phyloP scores from a whole-genome alignment of 305 asterid genomes.

The Solanum hybrid region DNA sequence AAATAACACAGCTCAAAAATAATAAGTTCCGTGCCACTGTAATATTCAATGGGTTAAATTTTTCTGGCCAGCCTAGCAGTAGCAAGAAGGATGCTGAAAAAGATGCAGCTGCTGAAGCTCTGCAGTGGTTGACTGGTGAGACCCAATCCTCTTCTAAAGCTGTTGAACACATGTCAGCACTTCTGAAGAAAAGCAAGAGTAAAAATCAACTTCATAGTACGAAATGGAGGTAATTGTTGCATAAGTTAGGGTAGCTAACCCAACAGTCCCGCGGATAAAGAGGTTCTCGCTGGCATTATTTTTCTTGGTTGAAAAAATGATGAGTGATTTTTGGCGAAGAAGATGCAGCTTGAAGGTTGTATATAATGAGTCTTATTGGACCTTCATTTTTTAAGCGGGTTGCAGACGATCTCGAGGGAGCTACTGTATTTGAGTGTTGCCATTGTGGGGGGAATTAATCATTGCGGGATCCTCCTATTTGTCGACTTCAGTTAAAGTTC shows the following conservation, averaged over 20 bases:
- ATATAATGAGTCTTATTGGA: neutral
- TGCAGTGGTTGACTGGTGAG: constrained; percentile 73
- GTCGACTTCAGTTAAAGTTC: neutral
- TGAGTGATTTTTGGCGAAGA: neutral
- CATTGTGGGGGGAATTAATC: neutral
- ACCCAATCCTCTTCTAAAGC: constrained; percentile 43
- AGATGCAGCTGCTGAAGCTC: constrained; percentile 81
- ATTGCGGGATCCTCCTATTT: neutral
- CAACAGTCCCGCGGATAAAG: neutral
- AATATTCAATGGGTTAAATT: constrained; percentile 62
- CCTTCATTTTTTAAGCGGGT: neutral
- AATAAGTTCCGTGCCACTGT: constrained; percentile 63
- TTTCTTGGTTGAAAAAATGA: neutral
- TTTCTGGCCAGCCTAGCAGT: constrained; percentile 54
- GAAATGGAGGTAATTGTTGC: constrained; percentile 49
- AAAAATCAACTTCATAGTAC: constrained; percentile 28
- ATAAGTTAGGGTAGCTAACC: neutral
- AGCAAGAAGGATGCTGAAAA: constrained; percentile 87
- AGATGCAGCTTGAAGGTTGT: neutral
- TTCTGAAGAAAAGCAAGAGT: constrained; percentile 62
- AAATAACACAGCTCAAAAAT: constrained; percentile 47
- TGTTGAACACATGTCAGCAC: constrained; percentile 51
- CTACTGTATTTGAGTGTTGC: neutral
- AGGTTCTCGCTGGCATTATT: neutral
- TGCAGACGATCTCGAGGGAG: neutral